Conservation (phyloP, 2,329 filamentous ascomycete species). For the Pyrenophora tritici-repentis region DNA sequence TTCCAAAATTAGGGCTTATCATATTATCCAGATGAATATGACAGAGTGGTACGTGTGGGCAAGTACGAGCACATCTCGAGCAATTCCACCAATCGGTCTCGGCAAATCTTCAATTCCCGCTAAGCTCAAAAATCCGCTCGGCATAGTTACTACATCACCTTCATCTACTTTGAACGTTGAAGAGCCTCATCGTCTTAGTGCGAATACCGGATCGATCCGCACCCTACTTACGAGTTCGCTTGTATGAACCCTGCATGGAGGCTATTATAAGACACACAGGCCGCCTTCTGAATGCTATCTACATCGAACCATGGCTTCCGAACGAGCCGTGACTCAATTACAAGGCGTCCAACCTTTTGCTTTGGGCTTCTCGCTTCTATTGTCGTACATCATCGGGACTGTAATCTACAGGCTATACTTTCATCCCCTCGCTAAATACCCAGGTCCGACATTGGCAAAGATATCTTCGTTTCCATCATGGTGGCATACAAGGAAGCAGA, state of each 20-base stretch:
- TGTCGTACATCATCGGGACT: neutral
- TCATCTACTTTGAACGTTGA: too few species aligned
- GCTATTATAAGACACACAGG: too few species aligned
- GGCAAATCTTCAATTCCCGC: neutral
- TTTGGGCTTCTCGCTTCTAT: neutral
- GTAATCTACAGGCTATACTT: neutral
- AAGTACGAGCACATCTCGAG: neutral
- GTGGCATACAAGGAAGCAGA: too few species aligned
- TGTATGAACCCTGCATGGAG: neutral
- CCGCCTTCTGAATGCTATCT: too few species aligned
- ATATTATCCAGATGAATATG: neutral
- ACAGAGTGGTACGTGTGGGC: neutral
- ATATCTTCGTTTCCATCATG: too few species aligned
- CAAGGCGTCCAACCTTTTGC: neutral
- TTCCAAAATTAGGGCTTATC: neutral
- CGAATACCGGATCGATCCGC: too few species aligned
- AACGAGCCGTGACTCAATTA: neutral
- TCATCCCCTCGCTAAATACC: neutral
- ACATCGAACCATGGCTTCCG: neutral
- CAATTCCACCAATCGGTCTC: constrained; percentile 16
- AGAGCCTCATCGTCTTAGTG: too few species aligned
- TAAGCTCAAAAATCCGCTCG: too few species aligned
- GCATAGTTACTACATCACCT: too few species aligned
- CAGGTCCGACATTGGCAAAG: too few species aligned
- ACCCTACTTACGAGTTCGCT: too few species aligned